phyloP scores from a whole-genome alignment of 768 basidiomycete species.

The Pleurotus tuber-regium region DNA sequence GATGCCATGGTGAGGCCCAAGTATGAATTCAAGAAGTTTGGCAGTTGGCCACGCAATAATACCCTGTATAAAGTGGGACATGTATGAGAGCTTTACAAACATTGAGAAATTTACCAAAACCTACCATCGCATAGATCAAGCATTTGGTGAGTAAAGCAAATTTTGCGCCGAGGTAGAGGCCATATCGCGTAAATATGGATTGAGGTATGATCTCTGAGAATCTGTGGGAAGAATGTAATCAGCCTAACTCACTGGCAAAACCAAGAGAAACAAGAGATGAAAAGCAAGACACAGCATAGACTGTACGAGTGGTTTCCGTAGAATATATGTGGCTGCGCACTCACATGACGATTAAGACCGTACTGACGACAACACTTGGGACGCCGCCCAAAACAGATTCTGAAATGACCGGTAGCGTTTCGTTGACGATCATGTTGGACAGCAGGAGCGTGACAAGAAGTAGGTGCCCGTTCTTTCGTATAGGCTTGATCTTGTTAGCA shows the following conservation, averaged over 20 bases:
- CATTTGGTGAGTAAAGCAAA: slow-evolving; percentile 70
- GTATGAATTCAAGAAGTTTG: slow-evolving; percentile 70
- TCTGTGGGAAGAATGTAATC: slow-evolving; percentile 34
- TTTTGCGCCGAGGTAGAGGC: slow-evolving; percentile 84
- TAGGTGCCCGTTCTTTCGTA: slow-evolving; percentile 80
- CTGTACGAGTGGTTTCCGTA: too few species aligned
- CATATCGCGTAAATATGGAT: slow-evolving; percentile 88
- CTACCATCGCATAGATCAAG: slow-evolving; percentile 68
- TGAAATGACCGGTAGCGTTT: slow-evolving; percentile 80
- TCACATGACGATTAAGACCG: slow-evolving; percentile 84
- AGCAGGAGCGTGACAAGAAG: slow-evolving; percentile 80
- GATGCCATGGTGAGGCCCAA: slow-evolving; percentile 87
- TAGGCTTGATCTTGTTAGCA: slow-evolving; percentile 83
- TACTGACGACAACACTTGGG: slow-evolving; percentile 76
- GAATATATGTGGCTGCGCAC: slow-evolving; percentile 28
- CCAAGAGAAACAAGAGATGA: too few species aligned
- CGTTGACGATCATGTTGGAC: slow-evolving; percentile 92
- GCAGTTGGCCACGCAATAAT: slow-evolving; percentile 84
- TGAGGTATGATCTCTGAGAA: slow-evolving; percentile 93
- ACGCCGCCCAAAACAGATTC: slow-evolving; percentile 77
- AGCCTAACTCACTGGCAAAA: too few species aligned
- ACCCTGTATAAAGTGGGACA: slow-evolving; percentile 37
- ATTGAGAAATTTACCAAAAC: slow-evolving; percentile 15
- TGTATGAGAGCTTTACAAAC: neutral
- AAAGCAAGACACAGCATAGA: too few species aligned